These are phyloP conservation scores for Cercospora berteroae DNA, from an alignment of 2,329 filamentous ascomycete genomes.

Conservation along the genomic window DNA sequence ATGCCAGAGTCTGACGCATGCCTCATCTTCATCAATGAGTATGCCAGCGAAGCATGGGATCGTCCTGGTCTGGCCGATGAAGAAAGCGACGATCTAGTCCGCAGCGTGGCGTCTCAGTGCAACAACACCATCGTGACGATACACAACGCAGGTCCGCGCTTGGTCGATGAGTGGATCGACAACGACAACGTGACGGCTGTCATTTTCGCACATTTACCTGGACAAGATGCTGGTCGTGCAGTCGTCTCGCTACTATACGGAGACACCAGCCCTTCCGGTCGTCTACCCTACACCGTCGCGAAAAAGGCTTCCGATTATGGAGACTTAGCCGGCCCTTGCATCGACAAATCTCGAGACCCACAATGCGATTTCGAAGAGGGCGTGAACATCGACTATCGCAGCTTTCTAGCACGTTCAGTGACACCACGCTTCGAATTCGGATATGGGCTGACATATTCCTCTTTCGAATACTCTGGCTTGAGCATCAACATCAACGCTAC, in stretches of 20 bases:
- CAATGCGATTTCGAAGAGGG: slow-evolving; percentile 39
- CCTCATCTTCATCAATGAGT: slow-evolving; percentile 62
- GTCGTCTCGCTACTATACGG: slow-evolving; percentile 60
- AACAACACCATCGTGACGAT: slow-evolving; percentile 63
- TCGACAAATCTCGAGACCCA: slow-evolving; percentile 26
- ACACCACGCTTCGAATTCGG: slow-evolving; percentile 39
- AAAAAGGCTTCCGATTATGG: slow-evolving; percentile 58
- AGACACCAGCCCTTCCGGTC: slow-evolving; percentile 56
- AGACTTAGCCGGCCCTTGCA: slow-evolving; percentile 39
- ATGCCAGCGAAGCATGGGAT: slow-evolving; percentile 41
- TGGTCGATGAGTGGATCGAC: slow-evolving; percentile 62
- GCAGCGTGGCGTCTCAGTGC: slow-evolving; percentile 58
- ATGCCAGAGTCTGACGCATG: slow-evolving; percentile 42
- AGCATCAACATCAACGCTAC: slow-evolving; percentile 31
- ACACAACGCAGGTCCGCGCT: slow-evolving; percentile 61
- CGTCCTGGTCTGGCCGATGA: slow-evolving; percentile 39
- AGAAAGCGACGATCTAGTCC: slow-evolving; percentile 56
- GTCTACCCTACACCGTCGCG: slow-evolving; percentile 62
- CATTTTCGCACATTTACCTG: slow-evolving; percentile 63
- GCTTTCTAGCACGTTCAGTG: slow-evolving; percentile 34
- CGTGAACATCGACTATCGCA: slow-evolving; percentile 41
- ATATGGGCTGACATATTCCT: slow-evolving; percentile 41
- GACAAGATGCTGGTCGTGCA: slow-evolving; percentile 60
- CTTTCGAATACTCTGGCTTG: slow-evolving; percentile 37
- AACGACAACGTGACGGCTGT: slow-evolving; percentile 64